A percentile compares a stretch with the other conserved stretches of the same genome.
These are phyloP conservation scores for Teunomyces atbi DNA, from an alignment of 805 yeast species.

Conservation along the genomic window DNA sequence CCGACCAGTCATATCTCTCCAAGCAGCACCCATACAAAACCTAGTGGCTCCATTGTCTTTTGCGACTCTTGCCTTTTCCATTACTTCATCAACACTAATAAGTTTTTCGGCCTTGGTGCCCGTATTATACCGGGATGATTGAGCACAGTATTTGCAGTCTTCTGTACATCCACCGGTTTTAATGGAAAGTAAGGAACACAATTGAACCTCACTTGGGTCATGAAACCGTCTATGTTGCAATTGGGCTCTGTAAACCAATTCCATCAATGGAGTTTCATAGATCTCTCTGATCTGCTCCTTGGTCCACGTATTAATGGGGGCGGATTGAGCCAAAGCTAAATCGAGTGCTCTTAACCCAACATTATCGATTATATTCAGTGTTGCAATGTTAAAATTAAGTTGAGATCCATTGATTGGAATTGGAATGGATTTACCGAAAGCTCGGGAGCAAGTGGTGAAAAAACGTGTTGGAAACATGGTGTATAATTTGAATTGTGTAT, in stretches of 20 bases:
- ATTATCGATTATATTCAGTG: neutral
- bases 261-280: conserved; percentile 65
- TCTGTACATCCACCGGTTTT: conserved; percentile 82
- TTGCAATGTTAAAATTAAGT: conserved; percentile 9
- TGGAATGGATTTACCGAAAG: neutral
- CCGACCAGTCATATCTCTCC: conserved; percentile 83
- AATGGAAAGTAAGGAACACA: conserved; percentile 72
- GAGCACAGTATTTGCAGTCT: conserved; percentile 81
- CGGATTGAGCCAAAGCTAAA: conserved; percentile 8
- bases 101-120: conserved; percentile 70
- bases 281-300: conserved; percentile 57
- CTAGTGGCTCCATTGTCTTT: conserved; percentile 71
- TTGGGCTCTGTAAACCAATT: conserved; percentile 59
- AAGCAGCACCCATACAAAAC: conserved; percentile 85
- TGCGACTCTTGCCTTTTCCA: conserved; percentile 62
- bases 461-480: neutral
- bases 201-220: conserved; percentile 66
- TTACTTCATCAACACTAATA: conserved; percentile 59
- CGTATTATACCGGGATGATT: conserved; percentile 65
- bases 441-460: neutral
- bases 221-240: conserved; percentile 65
- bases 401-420: conserved; percentile 4
- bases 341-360: conserved; percentile 6
- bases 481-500: neutral
- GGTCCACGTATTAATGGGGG: conserved; percentile 50